Percentiles rank a stretch among this genome's conserved stretches.
Conservation (phyloP, 1,284 basidiomycete species). For the Meira miltonrushii region DNA sequence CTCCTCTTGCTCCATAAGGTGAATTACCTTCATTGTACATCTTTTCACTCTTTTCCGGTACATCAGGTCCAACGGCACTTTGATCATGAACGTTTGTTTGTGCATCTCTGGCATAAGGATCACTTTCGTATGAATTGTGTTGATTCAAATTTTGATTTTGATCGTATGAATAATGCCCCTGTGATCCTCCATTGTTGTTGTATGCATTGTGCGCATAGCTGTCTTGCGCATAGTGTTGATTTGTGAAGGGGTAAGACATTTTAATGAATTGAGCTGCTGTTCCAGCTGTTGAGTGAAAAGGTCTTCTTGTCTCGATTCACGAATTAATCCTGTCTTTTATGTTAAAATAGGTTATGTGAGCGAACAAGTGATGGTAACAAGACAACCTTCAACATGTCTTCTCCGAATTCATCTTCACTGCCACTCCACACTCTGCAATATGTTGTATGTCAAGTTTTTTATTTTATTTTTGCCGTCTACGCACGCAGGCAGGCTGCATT, state of each 20-base stretch:
- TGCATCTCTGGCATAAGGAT: background rate
- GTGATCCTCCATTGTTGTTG: conserved; percentile 1
- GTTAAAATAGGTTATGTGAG: too few relatives aligned
- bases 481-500: too few relatives aligned
- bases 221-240: conserved; percentile 13
- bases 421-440: too few relatives aligned
- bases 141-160: background rate
- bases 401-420: too few relatives aligned
- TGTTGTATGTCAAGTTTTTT: too few relatives aligned
- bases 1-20: conserved; percentile 1
- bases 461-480: too few relatives aligned
- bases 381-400: too few relatives aligned
- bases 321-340: too few relatives aligned
- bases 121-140: too few relatives aligned
- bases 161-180: background rate
- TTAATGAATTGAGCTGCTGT: background rate
- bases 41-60: background rate
- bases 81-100: background rate
- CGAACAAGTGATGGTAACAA: too few relatives aligned
- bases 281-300: too few relatives aligned
- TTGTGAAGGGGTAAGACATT: conserved; percentile 26
- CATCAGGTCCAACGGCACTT: background rate
- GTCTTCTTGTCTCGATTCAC: too few relatives aligned
- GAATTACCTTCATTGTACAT: background rate
- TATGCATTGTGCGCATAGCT: conserved; percentile 7